Base-by-base conservation (phyloP, 169 alveolate genomes). In the Amoebophrya sp. region DNA sequence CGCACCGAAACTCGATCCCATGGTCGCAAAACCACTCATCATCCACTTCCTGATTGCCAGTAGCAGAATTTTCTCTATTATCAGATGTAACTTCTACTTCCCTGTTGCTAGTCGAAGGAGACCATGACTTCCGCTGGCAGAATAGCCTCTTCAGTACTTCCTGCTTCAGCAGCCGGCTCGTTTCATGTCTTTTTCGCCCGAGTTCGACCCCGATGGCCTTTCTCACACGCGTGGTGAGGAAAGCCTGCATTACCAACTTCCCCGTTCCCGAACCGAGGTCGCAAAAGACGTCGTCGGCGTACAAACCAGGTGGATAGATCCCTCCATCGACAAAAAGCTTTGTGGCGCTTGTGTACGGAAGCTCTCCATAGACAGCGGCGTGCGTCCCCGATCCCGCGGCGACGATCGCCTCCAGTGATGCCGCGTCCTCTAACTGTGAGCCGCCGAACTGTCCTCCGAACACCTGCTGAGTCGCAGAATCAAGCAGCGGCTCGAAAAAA, bases 281-380 rank as follows among this genome's bases (percentile, higher is more conserved):
- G 83, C n/a, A 65, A 18, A 65, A 65, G 2, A 65, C 83, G 83
- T 65, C 83, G 83, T 65, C 83, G 10, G 83, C 83, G 83, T 26
- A 65, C 26, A 65, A n/a, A n/a, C n/a, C n/a, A n/a, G n/a, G n/a
- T n/a, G n/a, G n/a, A n/a, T n/a, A n/a, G n/a, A n/a, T n/a, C n/a
- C n/a, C n/a, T n/a, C n/a, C n/a, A n/a, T n/a, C n/a, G n/a, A n/a
- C n/a, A n/a, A n/a, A n/a, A n/a, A n/a, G n/a, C n/a, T n/a, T n/a
- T n/a, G n/a, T n/a, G n/a, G n/a, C n/a, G n/a, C n/a, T n/a, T n/a
- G n/a, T n/a, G n/a, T n/a, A n/a, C n/a, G n/a, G n/a, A n/a, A n/a
- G n/a, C n/a, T n/a, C n/a, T n/a, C n/a, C n/a, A n/a, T n/a, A n/a
- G n/a, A n/a, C n/a, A n/a, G n/a, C n/a, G n/a, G n/a, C n/a, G n/a